phyloP scores from a whole-genome alignment of 2,329 filamentous ascomycete species.

The Colletotrichum tamarilloi region DNA sequence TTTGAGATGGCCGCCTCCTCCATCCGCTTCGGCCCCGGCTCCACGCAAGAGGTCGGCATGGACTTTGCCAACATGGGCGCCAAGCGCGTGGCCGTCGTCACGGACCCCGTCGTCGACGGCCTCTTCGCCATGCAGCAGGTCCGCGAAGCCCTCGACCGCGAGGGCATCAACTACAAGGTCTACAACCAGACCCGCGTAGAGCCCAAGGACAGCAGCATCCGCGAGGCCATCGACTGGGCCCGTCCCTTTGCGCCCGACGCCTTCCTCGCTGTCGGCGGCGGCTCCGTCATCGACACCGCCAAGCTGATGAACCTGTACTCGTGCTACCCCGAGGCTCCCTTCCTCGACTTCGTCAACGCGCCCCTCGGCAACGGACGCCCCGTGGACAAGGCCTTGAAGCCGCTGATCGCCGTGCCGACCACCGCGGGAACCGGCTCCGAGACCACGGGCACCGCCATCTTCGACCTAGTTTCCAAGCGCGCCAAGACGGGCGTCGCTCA shows the following conservation, averaged over 20 bases:
- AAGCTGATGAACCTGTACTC: conserved; percentile 99
- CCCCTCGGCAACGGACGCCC: conserved; percentile 89
- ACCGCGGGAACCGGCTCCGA: conserved; percentile 90
- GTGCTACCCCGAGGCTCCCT: conserved; percentile 89
- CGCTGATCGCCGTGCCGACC: conserved; percentile 85
- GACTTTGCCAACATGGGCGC: conserved; percentile 92
- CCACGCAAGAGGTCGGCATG: conserved; percentile 97
- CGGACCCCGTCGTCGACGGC: conserved; percentile 83
- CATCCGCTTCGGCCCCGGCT: conserved; percentile 93
- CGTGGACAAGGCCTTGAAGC: conserved; percentile 75
- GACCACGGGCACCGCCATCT: conserved; percentile 97
- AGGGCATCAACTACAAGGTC: conserved; percentile 84
- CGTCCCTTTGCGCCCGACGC: conserved; percentile 86
- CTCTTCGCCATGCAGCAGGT: conserved; percentile 92
- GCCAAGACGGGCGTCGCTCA: conserved; percentile 98
- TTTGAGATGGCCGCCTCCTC: conserved; percentile 98
- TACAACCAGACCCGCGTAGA: conserved; percentile 86
- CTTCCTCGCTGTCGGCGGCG: conserved; percentile 91
- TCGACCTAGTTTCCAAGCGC: conserved; percentile 88
- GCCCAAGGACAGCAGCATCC: conserved; percentile 93
- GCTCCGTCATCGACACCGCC: conserved; percentile 96
- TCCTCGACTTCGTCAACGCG: conserved; percentile 97
- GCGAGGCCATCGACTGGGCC: conserved; percentile 88
- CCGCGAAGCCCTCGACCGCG: conserved; percentile 79
- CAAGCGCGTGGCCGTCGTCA: conserved; percentile 91